phyloP scores from a whole-genome alignment of 345 rosid genomes.

The Moringa oleifera region DNA sequence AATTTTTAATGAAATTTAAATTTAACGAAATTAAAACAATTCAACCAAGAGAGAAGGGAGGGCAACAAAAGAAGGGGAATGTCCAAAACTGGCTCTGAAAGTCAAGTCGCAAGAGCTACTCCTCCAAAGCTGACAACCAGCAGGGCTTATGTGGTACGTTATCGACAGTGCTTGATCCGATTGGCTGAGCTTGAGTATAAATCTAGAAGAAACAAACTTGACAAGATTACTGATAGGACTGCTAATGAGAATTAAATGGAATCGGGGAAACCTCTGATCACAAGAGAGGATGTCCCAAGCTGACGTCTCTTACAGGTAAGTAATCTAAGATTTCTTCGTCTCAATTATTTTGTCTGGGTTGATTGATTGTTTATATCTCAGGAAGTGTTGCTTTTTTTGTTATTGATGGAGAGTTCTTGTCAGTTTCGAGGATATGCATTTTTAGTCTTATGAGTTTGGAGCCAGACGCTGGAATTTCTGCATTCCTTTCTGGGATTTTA shows the following conservation, averaged over 20 bases:
- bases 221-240: background rate
- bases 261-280: conserved; percentile 15
- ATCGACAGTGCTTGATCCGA: conserved; percentile 4
- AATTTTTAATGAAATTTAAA: too few species aligned
- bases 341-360: background rate
- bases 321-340: background rate
- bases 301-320: conserved; percentile 46
- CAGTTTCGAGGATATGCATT: too few species aligned
- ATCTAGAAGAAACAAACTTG: background rate
- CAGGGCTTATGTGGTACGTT: background rate
- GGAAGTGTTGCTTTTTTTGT: too few species aligned
- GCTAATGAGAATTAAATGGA: conserved; percentile 14
- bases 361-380: background rate
- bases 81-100: background rate
- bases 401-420: too few species aligned
- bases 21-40: too few species aligned
- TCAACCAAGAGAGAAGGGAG: background rate
- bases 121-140: background rate
- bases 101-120: background rate
- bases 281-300: conserved; percentile 39
- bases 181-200: background rate
- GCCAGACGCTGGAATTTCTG: background rate
- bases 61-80: background rate
- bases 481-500: background rate
- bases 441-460: background rate